A percentile compares a stretch with the other conserved stretches of the same genome.
phyloP scores from a whole-genome alignment of 495 filamentous ascomycete species.

The Neurospora hispaniola region DNA sequence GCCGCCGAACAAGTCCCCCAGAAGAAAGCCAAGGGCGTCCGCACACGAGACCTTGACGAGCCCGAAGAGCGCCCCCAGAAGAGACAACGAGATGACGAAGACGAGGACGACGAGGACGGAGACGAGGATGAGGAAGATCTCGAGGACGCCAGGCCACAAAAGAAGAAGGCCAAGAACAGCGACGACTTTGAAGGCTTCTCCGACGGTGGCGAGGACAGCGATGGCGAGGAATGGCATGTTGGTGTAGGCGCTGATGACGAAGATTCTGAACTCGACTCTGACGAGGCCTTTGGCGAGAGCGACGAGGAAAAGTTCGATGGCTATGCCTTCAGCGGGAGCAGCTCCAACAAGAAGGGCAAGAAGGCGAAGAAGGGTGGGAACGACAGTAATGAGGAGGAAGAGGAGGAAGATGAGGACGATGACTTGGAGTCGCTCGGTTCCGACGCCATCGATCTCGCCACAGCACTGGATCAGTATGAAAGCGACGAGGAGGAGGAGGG shows the following conservation, averaged over 20 bases:
- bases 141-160: constrained; percentile 31
- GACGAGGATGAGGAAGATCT: constrained; percentile 45
- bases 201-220: constrained; percentile 54
- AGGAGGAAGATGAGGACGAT: constrained; percentile 50
- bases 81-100: constrained; percentile 35
- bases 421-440: constrained; percentile 54
- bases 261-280: constrained; percentile 78
- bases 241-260: constrained; percentile 62
- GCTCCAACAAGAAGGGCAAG: constrained; percentile 37
- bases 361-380: constrained; percentile 18
- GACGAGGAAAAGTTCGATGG: constrained; percentile 75
- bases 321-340: constrained; percentile 62
- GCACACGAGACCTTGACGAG: constrained; percentile 34
- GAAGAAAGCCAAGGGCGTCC: constrained; percentile 26
- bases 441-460: constrained; percentile 75
- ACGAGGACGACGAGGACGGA: constrained; percentile 33
- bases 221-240: constrained; percentile 80
- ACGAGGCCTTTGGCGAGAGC: constrained; percentile 85
- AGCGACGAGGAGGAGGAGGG: constrained; percentile 32
- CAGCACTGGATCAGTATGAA: constrained; percentile 63
- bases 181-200: constrained; percentile 29
- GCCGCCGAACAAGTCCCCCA: constrained; percentile 50
- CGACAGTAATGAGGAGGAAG: constrained; percentile 46
- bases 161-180: constrained; percentile 29
- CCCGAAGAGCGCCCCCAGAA: constrained; percentile 24